A percentile compares a stretch with the other conserved stretches of the same genome.
phyloP scores from a whole-genome alignment of 352 stramenopile species.

The Phytophthora pini region DNA sequence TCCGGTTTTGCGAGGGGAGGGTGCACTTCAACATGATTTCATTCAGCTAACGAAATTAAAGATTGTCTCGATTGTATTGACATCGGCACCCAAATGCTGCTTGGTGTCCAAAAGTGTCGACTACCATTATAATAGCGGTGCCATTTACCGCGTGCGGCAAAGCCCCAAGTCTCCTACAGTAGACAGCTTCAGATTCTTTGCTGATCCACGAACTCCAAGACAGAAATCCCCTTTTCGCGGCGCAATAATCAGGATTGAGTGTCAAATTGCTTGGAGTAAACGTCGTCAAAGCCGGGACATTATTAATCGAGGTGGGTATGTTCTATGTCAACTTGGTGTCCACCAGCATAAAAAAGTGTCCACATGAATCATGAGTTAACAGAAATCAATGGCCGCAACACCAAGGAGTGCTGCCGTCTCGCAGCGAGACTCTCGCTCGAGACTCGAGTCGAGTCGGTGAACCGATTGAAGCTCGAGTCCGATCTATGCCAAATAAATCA shows the following conservation, averaged over 20 bases:
- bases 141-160: conserved; percentile 8
- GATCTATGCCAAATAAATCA: conserved; percentile 31
- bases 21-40: not conserved
- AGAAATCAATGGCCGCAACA: no score
- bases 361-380: not conserved
- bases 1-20: not conserved
- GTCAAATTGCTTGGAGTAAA: conserved; percentile 7
- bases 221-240: not conserved
- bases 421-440: no score
- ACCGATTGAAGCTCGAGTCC: not conserved
- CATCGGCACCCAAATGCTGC: not conserved
- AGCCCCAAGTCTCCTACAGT: not conserved
- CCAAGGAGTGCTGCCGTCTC: no score
- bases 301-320: conserved; percentile 1
- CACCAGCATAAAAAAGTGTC: not conserved
- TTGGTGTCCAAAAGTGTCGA: conserved; percentile 8
- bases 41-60: conserved; percentile 2
- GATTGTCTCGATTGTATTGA: conserved; percentile 4
- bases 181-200: not conserved
- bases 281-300: not conserved
- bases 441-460: no score
- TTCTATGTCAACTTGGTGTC: not conserved
- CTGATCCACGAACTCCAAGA: not conserved
- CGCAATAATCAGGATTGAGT: conserved; percentile 1
- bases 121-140: not conserved